Conservation (phyloP, 2,329 filamentous ascomycete species). For the Volutella citrinella region DNA sequence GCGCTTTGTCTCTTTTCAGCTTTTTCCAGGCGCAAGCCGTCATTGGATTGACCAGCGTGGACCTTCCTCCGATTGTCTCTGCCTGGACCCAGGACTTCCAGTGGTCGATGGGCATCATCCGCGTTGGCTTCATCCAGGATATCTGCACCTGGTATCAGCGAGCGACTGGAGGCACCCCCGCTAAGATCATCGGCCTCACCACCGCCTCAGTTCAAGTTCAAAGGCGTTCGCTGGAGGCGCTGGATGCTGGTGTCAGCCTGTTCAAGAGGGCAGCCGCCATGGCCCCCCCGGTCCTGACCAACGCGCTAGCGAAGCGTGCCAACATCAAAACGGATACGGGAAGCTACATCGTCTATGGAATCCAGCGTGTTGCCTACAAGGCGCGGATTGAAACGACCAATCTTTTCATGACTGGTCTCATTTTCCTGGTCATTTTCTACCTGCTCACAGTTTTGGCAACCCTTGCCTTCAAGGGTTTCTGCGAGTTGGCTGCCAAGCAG, state of each 20-base stretch:
- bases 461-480: conserved; percentile 74
- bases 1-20: conserved; percentile 87
- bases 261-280: conserved; percentile 55
- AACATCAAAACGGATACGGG: conserved; percentile 54
- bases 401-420: conserved; percentile 86
- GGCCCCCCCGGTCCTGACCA: conserved; percentile 41
- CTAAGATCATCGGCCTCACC: conserved; percentile 71
- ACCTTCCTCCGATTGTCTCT: conserved; percentile 81
- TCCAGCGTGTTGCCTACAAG: conserved; percentile 84
- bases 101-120: conserved; percentile 97
- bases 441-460: conserved; percentile 71
- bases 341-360: conserved; percentile 69
- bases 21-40: conserved; percentile 96
- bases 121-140: conserved; percentile 78
- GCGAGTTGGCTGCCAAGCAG: conserved; percentile 71
- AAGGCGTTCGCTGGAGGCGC: conserved; percentile 50
- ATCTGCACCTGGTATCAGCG: conserved; percentile 97
- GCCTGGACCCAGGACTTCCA: conserved; percentile 98
- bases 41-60: conserved; percentile 77
- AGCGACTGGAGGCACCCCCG: conserved; percentile 81
- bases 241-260: conserved; percentile 39
- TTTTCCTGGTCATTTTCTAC: conserved; percentile 86
- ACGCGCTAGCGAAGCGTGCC: conserved; percentile 48
- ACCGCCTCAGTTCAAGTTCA: conserved; percentile 81
- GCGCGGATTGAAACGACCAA: conserved; percentile 85